phyloP scores from a whole-genome alignment of 2,329 filamentous ascomycete species.

The Alternaria sp. region DNA sequence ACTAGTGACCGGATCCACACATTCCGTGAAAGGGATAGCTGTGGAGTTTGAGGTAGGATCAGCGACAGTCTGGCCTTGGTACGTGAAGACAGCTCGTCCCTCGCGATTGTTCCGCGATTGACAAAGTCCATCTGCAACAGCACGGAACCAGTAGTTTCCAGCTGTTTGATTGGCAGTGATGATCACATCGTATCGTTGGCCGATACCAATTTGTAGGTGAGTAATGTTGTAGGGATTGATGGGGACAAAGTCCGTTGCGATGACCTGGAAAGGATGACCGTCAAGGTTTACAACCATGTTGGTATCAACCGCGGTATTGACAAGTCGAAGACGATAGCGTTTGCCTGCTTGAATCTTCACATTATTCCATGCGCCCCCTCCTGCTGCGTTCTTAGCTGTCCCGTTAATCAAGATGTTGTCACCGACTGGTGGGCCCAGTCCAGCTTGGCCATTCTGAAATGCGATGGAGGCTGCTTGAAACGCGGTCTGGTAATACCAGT shows the following conservation, averaged over 20 bases:
- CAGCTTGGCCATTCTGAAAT: slow-evolving; percentile 27
- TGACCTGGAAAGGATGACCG: slow-evolving; percentile 42
- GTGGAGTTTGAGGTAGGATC: slow-evolving; percentile 44
- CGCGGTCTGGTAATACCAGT: slow-evolving; percentile 56
- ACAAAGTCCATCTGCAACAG: slow-evolving; percentile 33
- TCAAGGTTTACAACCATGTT: slow-evolving; percentile 40
- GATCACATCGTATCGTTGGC: slow-evolving; percentile 49
- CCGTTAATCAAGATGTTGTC: slow-evolving; percentile 63
- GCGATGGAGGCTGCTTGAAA: slow-evolving; percentile 38
- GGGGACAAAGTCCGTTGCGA: slow-evolving; percentile 45
- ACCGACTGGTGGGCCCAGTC: slow-evolving; percentile 41
- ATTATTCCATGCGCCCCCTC: slow-evolving; percentile 41
- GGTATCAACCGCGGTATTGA: slow-evolving; percentile 58
- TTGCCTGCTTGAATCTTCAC: slow-evolving; percentile 51
- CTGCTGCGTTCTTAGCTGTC: slow-evolving; percentile 60
- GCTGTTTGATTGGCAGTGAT: slow-evolving; percentile 44
- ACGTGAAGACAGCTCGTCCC: slow-evolving; percentile 52
- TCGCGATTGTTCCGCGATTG: slow-evolving; percentile 27
- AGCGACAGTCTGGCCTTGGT: slow-evolving; percentile 45
- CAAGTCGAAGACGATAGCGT: slow-evolving; percentile 64
- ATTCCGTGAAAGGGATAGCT: slow-evolving; percentile 37
- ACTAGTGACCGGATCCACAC: slow-evolving; percentile 45
- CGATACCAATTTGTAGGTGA: slow-evolving; percentile 52
- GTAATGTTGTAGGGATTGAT: slow-evolving; percentile 44
- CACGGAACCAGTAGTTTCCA: slow-evolving; percentile 49